A percentile compares a stretch with the other conserved stretches of the same genome.
phyloP scores from a whole-genome alignment of 371 early-diverging fungal genomes.

The Lichtheimia hyalospora region DNA sequence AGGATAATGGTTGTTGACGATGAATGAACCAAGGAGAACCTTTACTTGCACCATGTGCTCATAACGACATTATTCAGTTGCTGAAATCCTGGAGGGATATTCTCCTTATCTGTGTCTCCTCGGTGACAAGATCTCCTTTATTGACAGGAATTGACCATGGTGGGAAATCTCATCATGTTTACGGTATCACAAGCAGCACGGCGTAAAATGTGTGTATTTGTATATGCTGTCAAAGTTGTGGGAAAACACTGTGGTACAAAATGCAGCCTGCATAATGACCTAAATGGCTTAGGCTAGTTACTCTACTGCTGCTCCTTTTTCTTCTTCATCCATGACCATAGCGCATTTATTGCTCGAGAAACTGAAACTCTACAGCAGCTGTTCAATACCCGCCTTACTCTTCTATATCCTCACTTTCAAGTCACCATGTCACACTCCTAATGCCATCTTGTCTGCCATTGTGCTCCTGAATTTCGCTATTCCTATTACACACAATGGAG shows the following conservation, averaged over 20 bases:
- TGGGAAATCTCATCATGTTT: no score
- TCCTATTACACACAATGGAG: slow-evolving; percentile 5
- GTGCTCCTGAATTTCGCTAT: slow-evolving; percentile 1
- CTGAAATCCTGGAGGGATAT: no score
- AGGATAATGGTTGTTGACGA: no score
- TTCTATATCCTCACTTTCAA: slow-evolving; percentile 4
- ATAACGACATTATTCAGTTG: no score
- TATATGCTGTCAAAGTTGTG: neutral
- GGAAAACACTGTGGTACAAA: neutral
- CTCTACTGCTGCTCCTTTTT: neutral
- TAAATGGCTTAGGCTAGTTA: neutral
- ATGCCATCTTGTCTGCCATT: neutral
- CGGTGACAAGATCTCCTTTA: no score
- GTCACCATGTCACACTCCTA: neutral
- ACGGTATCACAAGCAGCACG: no score
- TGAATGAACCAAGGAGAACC: no score
- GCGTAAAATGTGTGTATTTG: no score
- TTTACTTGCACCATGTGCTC: no score
- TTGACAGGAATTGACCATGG: no score
- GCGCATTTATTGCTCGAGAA: neutral
- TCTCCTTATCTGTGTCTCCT: no score
- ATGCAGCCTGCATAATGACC: neutral
- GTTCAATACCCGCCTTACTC: neutral
- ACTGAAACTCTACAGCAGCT: slow-evolving; percentile 1
- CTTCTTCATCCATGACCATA: neutral